phyloP scores from a whole-genome alignment of 2,329 filamentous ascomycete species.

The Sarocladium brachiariae region DNA sequence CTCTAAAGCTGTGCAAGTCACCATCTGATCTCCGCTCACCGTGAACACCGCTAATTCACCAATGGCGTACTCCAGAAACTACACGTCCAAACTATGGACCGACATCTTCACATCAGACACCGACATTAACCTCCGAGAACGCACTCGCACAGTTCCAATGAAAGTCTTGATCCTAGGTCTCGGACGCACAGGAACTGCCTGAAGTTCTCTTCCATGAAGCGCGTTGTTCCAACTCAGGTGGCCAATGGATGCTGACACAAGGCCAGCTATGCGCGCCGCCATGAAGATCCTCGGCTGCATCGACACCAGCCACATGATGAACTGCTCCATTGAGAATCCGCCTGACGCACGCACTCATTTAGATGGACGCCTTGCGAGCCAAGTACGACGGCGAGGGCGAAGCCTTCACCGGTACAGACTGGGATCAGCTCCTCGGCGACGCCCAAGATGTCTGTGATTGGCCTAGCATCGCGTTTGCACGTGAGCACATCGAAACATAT shows the following conservation, averaged over 20 bases:
- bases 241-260: neutral
- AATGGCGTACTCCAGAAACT: conserved; percentile 24
- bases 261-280: conserved; percentile 55
- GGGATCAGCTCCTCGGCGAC: conserved; percentile 61
- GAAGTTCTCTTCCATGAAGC: conserved; percentile 18
- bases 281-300: conserved; percentile 60
- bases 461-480: conserved; percentile 60
- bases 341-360: conserved; percentile 59
- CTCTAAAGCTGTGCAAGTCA: too few relatives aligned
- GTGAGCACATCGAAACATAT: conserved; percentile 64
- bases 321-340: conserved; percentile 54
- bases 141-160: conserved; percentile 63
- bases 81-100: conserved; percentile 36
- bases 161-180: conserved; percentile 64
- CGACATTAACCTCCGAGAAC: conserved; percentile 60
- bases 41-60: too few relatives aligned
- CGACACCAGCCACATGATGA: conserved; percentile 71
- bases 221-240: neutral
- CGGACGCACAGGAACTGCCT: conserved; percentile 64
- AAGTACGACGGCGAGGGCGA: conserved; percentile 23
- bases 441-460: conserved; percentile 64
- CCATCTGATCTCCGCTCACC: too few relatives aligned
- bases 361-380: conserved; percentile 61
- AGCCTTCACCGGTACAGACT: conserved; percentile 57
- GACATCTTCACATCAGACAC: conserved; percentile 60